Base-by-base conservation (phyloP, 345 rosid species). In the Kernera saxatilis region DNA sequence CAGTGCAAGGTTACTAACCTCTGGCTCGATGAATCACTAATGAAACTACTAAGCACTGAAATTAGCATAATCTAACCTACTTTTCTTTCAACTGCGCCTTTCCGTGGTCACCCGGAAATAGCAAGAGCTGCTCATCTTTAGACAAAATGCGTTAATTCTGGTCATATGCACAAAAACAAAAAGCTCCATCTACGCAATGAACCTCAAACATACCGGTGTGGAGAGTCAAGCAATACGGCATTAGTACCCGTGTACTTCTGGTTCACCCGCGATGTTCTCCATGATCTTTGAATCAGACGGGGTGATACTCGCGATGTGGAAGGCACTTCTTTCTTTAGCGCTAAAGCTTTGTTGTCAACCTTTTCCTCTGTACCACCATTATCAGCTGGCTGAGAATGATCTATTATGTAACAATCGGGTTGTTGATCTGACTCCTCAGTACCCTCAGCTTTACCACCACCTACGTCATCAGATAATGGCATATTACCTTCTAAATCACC, bases 131-230 rank as follows among this genome's bases (percentile, higher is more conserved):
- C 66, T 58, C 74, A 48, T 70, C 50, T 35, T 26, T 37, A n/a
- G 71, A 30, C 40, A 26, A 45, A 46, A 33, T 25, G 59, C 11
- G 50, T 73, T 36, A 65, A 59, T n/a, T 63, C 44, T 48, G 67
- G 52, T 73, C 72, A 73, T 73, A 65, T 73, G 51, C 72, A 65
- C 77, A 46, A 19, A 46, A 37, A 26, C 43, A 56, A 72, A 72
- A 72, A 18, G 48, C 48, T 46, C 35, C 10, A 11, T 46, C 40
- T 55, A 29, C 23, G 56, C 56, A 44, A 15, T 32, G 43, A 44
- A n/a, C 43, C 33, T 65, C 52, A 65, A 26, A 46, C 52, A 64
- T 27, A 50, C 23, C 51, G 5, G 22, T 50, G 52, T 61, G 25
- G 8, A 29, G 69, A 61, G 27, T 53, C 48, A 5, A 71, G 51